Conservation (phyloP, 2,329 filamentous ascomycete genomes). For the Nemania abortiva region DNA sequence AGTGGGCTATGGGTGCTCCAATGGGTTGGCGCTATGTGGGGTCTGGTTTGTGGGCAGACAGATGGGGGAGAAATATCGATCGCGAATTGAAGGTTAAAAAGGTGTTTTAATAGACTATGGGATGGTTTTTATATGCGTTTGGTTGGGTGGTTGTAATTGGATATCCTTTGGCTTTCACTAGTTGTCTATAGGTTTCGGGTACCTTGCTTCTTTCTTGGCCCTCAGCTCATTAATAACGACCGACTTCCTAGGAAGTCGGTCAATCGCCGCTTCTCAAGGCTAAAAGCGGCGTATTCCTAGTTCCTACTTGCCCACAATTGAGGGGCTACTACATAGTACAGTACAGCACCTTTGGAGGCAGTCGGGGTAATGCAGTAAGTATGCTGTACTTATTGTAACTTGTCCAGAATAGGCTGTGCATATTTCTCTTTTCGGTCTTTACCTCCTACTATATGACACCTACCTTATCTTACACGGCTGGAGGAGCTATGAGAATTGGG, state of each 20-base stretch:
- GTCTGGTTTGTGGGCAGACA: constrained; percentile 19
- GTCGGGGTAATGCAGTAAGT: constrained; percentile 2
- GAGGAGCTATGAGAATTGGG: not conserved
- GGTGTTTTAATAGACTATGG: constrained; percentile 13
- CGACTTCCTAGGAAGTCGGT: too few relatives aligned
- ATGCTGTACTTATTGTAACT: not conserved
- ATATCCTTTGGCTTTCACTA: too few relatives aligned
- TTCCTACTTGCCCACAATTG: not conserved
- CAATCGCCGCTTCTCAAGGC: too few relatives aligned
- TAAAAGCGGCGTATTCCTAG: too few relatives aligned
- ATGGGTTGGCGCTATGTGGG: constrained; percentile 27
- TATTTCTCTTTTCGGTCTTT: not conserved
- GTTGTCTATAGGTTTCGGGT: too few relatives aligned
- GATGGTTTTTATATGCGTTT: not conserved
- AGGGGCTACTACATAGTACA: not conserved
- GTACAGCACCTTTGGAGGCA: not conserved
- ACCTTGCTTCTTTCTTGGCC: too few relatives aligned
- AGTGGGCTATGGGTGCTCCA: constrained; percentile 24
- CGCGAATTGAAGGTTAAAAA: constrained; percentile 20
- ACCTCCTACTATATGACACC: not conserved
- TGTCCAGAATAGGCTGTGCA: constrained; percentile 12
- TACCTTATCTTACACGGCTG: not conserved
- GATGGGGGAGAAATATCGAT: constrained; percentile 14
- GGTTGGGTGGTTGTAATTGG: too few relatives aligned
- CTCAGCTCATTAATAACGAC: too few relatives aligned